These are phyloP conservation scores for Prunus yedoensis DNA, from an alignment of 331 rosid genomes.

Conservation along the genomic window DNA sequence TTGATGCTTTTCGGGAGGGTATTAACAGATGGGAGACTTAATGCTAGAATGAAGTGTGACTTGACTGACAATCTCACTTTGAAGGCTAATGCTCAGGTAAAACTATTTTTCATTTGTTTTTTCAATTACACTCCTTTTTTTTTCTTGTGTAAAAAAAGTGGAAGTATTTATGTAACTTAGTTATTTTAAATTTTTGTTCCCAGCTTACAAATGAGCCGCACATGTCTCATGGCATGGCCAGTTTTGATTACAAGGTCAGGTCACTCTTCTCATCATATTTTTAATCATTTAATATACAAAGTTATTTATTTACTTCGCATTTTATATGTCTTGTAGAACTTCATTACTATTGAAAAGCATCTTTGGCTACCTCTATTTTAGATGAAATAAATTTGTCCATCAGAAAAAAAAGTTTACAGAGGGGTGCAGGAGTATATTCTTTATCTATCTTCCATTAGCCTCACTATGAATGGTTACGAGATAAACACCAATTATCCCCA, in stretches of 20 bases:
- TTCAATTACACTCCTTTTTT: not conserved
- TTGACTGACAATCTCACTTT: constrained; percentile 62
- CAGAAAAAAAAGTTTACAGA: not conserved
- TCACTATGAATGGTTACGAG: not conserved
- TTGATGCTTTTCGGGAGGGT: constrained; percentile 88
- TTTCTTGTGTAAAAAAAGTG: constrained; percentile 5
- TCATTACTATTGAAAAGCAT: no score
- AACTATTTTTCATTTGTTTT: not conserved
- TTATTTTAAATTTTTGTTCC: not conserved
- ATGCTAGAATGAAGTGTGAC: constrained; percentile 79
- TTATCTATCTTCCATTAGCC: not conserved
- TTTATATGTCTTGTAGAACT: not conserved
- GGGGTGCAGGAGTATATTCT: not conserved
- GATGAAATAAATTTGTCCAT: not conserved
- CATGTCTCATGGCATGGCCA: constrained; percentile 88
- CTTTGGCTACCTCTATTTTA: not conserved
- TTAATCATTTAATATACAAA: not conserved
- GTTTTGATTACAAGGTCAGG: constrained; percentile 82
- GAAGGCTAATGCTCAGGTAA: constrained; percentile 90
- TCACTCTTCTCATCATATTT: not conserved
- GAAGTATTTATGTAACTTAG: not conserved
- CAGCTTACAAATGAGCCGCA: constrained; percentile 92
- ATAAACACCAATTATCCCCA: not conserved
- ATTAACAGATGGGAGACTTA: constrained; percentile 79
- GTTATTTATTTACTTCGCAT: not conserved